Evolutionary conservation across 2,329 filamentous ascomycete species (phyloP), one percentile per base, ranked within the genome.

Genomic region (Arthrobotrys sphaeroides): DNA sequence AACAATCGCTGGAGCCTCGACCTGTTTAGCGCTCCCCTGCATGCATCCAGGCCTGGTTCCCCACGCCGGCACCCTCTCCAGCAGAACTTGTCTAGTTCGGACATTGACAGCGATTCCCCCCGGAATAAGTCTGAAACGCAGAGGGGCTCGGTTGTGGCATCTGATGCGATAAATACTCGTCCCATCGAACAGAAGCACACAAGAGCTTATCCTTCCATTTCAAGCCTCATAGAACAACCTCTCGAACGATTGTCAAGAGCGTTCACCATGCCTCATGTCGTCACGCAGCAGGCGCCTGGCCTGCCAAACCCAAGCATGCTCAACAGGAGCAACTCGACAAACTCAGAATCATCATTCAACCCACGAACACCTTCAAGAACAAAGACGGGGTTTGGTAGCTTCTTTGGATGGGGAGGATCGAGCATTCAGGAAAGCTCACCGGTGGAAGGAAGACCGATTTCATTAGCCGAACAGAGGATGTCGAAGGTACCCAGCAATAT

Each of bases 401-500:
- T 75, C 55, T 75, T 75, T 33, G 64, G 64, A 65, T 75, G 72
- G 72, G 64, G 64, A 7, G 40, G 55, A 53, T 69, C 72, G 1
- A 65, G 24, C n/a, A 55, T 40, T n/a, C 38, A 57, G 43, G 72
- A 68, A 22, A 47, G 40, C 18, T 75, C 72, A 22, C 64, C 72
- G 22, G 57, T 33, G 36, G 64, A 75, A 18, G 67, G 64, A 24
- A 69, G 47, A 33, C 47, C 24, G 6, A 43, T 42, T 24, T 69
- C 64, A 22, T 33, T 75, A n/a, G 64, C 72, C 28, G 64, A 69
- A 28, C 72, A 75, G 18, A 45, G 72, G 18, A 75, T 75, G 72
- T 75, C 72, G 6, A 75, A 69, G 26, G 38, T 75, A 59, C 72
- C 72, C 18, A 75, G 57, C 55, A 69, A 69, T 42, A 75, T 75